phyloP scores from a whole-genome alignment of 2,329 filamentous ascomycete species.

The Neofusicoccum cordaticola region DNA sequence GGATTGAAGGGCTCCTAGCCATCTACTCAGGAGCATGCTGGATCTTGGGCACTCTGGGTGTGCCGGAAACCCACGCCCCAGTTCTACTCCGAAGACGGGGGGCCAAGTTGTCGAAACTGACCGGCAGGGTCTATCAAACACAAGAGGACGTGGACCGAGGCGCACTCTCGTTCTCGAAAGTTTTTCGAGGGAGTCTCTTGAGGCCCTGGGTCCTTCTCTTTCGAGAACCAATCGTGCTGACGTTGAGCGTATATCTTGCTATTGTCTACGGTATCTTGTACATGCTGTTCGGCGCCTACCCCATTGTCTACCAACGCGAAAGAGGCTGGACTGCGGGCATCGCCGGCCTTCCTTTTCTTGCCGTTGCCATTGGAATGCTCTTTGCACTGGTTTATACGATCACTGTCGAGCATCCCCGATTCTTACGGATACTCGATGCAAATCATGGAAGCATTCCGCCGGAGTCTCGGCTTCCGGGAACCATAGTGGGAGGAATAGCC shows the following conservation, averaged over 20 bases:
- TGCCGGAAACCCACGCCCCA: conserved; percentile 50
- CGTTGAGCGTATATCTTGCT: conserved; percentile 65
- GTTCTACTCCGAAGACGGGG: conserved; percentile 52
- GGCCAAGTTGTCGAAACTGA: conserved; percentile 45
- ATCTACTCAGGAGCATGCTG: conserved; percentile 45
- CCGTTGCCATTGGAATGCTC: conserved; percentile 66
- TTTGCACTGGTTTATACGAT: conserved; percentile 52
- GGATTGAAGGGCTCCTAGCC: conserved; percentile 63
- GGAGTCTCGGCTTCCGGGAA: conserved; percentile 62
- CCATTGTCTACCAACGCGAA: conserved; percentile 60
- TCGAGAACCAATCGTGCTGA: conserved; percentile 65
- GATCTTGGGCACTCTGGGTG: conserved; percentile 38
- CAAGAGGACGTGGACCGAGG: too few relatives aligned
- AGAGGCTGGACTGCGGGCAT: conserved; percentile 37
- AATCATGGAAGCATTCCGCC: conserved; percentile 58
- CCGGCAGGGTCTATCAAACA: conserved; percentile 48
- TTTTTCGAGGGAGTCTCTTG: too few relatives aligned
- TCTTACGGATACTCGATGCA: conserved; percentile 38
- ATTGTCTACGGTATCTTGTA: conserved; percentile 53
- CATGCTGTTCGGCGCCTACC: conserved; percentile 49
- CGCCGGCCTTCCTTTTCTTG: conserved; percentile 56
- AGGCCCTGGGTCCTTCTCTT: conserved; percentile 56
- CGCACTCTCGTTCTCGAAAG: too few relatives aligned
- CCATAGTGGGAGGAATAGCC: conserved; percentile 60
- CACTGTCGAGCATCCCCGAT: background rate